Base-by-base conservation (phyloP, 805 yeast genomes). In the Yueomyces sinensis region DNA sequence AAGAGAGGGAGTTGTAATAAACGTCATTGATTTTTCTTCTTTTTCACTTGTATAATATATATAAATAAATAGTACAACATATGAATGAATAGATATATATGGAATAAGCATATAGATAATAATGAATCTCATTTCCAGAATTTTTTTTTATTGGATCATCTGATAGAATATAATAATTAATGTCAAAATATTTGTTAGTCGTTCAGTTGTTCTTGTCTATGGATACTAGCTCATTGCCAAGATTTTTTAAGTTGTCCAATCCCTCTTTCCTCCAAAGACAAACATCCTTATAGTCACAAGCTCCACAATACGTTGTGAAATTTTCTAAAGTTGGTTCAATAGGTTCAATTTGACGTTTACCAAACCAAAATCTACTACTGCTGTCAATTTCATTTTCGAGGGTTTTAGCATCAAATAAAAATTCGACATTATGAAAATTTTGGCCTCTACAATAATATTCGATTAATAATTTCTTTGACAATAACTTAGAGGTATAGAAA, bases 331-430 rank as follows among this genome's bases (percentile, higher is more conserved):
- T 62, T 13, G 52, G 57, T 7, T 49, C 45, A 4, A 70, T 61
- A 5, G 65, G 66, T 22, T 44, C 46, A 1, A 82, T 81, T 3
- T 49, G 50, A 31, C 80, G 54, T 23, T 53, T 44, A 0, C 86
- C 86, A 43, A 61, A 59, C 86, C 86, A 79, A 41, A 74, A 69
- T 17, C 47, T 46, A 34, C 68, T 42, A 3, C 74, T 61, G 9
- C 50, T 42, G 0, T 41, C 31, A 2, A 68, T 49, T 6, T 58
- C 49, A 3, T 41, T 25, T 1, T 54, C 40, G 3, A 72, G 45
- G 11, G 40, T 45, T 0, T 41, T 33, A 4, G 48, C 44, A 32
- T 65, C 58, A 44, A 62, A 74, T 3, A 50, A 37, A 35, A 68
- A 69, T 7, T 47, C 32, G 0, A 61, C 47, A 15, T 63, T 63